Evolutionary conservation across 345 rosid species (phyloP).

Genomic region (Capsella bursapastoris): DNA sequence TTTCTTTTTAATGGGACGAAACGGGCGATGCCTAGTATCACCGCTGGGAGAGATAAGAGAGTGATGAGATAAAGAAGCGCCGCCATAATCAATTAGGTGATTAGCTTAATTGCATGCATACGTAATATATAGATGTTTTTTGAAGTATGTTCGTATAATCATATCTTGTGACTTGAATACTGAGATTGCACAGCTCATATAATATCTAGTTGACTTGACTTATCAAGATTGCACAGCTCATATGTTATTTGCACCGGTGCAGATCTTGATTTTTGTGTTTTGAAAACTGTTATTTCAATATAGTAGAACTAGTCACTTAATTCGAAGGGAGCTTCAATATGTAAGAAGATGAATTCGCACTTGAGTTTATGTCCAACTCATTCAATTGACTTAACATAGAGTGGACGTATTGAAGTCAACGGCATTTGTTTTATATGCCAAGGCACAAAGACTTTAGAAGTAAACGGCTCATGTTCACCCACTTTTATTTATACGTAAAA

Average conservation of each 20-base stretch:
- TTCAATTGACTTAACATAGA: background rate
- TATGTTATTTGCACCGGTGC: background rate
- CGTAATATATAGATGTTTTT: conserved; percentile 27
- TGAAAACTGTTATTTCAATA: background rate
- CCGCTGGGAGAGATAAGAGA: background rate
- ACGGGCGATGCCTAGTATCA: no score
- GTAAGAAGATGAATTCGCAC: no score
- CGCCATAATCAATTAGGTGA: conserved; percentile 28
- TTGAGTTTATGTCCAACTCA: background rate
- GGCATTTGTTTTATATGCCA: background rate
- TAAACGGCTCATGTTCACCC: background rate
- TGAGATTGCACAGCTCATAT: background rate
- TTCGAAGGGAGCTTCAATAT: no score
- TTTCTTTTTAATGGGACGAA: no score
- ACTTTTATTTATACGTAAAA: background rate
- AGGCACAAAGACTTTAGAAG: background rate
- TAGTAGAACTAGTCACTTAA: no score
- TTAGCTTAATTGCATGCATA: conserved; percentile 21
- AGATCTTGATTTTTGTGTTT: background rate
- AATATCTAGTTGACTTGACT: conserved; percentile 31
- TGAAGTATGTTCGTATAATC: no score
- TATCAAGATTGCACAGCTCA: conserved; percentile 18
- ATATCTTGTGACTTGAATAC: background rate
- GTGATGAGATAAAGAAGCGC: conserved; percentile 14
- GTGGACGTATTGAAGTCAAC: background rate